Evolutionary conservation across 1,284 basidiomycete genomes (phyloP).

Genomic region (Porodaedalea pini): DNA sequence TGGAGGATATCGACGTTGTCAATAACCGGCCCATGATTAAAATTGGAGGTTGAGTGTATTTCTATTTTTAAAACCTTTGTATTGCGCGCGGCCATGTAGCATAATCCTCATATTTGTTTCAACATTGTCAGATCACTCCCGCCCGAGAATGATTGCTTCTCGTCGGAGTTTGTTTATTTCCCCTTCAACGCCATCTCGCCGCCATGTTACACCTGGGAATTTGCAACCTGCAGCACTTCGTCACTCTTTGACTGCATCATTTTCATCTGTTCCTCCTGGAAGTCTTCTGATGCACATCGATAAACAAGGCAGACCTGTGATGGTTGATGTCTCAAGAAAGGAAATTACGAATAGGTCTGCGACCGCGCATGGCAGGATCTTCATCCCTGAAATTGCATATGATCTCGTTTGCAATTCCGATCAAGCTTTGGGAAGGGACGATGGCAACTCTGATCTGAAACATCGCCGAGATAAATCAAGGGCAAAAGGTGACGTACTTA

Average conservation of each 20-base stretch:
- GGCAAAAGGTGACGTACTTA: slow-evolving; percentile 73
- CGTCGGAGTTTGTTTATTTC: neutral
- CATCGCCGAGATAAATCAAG: slow-evolving; percentile 41
- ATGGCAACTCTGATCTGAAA: slow-evolving; percentile 34
- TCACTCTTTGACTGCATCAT: neutral
- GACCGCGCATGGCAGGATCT: slow-evolving; percentile 76
- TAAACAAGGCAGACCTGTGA: slow-evolving; percentile 60
- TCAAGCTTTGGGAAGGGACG: slow-evolving; percentile 20
- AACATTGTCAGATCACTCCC: neutral
- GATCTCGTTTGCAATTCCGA: slow-evolving; percentile 57
- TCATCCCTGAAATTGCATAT: slow-evolving; percentile 62
- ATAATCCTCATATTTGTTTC: slow-evolving; percentile 17
- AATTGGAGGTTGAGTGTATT: slow-evolving; percentile 78
- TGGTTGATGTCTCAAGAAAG: slow-evolving; percentile 80
- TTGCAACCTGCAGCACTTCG: neutral
- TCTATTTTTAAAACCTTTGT: slow-evolving; percentile 24
- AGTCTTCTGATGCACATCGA: slow-evolving; percentile 66
- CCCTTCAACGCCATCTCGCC: neutral
- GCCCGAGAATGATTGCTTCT: neutral
- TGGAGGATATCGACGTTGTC: slow-evolving; percentile 74
- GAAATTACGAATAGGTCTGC: slow-evolving; percentile 62
- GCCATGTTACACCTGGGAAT: neutral
- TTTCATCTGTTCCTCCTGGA: neutral
- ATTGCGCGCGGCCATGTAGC: slow-evolving; percentile 21
- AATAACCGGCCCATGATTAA: slow-evolving; percentile 86